Base-by-base conservation (phyloP, 805 yeast species). In the Ogataea parapolymorpha region DNA sequence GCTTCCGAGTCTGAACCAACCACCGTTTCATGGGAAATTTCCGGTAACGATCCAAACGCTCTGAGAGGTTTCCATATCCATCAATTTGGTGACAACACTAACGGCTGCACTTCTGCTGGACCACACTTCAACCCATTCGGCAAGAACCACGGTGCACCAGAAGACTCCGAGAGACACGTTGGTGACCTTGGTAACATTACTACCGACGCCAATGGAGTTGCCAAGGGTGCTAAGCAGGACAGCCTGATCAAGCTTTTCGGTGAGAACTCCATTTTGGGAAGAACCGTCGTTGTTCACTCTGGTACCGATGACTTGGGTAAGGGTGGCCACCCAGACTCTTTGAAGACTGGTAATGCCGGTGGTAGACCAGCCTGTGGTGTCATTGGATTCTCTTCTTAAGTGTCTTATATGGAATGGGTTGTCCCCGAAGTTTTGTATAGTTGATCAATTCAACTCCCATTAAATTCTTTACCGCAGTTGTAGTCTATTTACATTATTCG, bases 291-390 rank as follows among this genome's bases (percentile, higher is more conserved):
- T 54, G 82, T 90, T 49, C 98, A 90, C 70, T 88, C 77, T 48
- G 98, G 96, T 62, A 72, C 78, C 53, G 97, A 90, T 65, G 97
- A 90, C 66, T 81, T 86, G 61, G 97, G 97, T 66, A 83, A 85
- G 75, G 96, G 96, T 68, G 95, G 89, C 49, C 80, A 82, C 63
- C 82, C 85, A 46, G 96, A 87, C 68, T 85, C 95, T 50, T 77
- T 85, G 71, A 88, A 84, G 74, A 89, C 96, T 55, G 97, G 97
- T 74, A 88, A 90, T 63, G 97, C 98, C 46, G 98, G 98, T 67
- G 90, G 84, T 55, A 89, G 98, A 81, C 86, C 93, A 56, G 98
- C 98, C 51, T 90, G 98, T 74, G 98, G 98, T 74, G 96, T 90
- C 62, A 89, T 90, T 73, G 97, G 97, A 51, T 58, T 82, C 50